phyloP scores from a whole-genome alignment of 2,329 filamentous ascomycete genomes.

The Tolypocladium guangdongense region DNA sequence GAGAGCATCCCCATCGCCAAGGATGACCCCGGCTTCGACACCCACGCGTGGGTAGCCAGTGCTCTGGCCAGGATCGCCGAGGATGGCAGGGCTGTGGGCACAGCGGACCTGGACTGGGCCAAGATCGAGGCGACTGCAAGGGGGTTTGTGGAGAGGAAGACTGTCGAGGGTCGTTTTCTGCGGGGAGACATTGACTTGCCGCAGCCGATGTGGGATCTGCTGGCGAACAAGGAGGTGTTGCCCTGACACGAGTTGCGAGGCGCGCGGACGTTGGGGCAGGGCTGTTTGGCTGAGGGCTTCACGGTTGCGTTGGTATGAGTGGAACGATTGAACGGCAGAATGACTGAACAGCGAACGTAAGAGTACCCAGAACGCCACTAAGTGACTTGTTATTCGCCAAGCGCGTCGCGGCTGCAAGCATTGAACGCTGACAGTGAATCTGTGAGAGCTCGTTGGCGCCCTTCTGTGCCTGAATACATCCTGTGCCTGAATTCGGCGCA shows the following conservation, averaged over 20 bases:
- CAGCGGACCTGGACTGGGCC: neutral
- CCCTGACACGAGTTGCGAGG: neutral
- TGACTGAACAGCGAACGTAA: too few relatives aligned
- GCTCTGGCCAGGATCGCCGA: neutral
- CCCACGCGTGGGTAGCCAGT: neutral
- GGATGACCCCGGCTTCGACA: neutral
- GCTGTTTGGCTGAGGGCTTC: neutral
- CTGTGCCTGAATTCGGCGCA: too few relatives aligned
- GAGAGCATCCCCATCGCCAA: neutral
- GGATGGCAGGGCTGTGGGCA: neutral
- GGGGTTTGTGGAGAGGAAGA: neutral
- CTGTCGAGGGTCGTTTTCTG: neutral
- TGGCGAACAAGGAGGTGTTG: neutral
- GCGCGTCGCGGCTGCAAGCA: neutral
- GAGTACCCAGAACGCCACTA: neutral
- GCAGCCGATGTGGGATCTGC: neutral
- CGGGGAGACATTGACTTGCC: neutral
- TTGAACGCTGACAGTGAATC: neutral
- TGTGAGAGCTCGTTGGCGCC: neutral
- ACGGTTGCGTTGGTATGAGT: neutral
- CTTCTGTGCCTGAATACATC: neutral
- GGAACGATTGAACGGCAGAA: neutral
- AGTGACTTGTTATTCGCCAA: neutral
- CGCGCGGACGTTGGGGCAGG: too few relatives aligned
- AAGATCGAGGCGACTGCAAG: neutral